These are phyloP conservation scores for Microcos paniculata DNA, from an alignment of 345 rosid genomes.

Conservation along the genomic window DNA sequence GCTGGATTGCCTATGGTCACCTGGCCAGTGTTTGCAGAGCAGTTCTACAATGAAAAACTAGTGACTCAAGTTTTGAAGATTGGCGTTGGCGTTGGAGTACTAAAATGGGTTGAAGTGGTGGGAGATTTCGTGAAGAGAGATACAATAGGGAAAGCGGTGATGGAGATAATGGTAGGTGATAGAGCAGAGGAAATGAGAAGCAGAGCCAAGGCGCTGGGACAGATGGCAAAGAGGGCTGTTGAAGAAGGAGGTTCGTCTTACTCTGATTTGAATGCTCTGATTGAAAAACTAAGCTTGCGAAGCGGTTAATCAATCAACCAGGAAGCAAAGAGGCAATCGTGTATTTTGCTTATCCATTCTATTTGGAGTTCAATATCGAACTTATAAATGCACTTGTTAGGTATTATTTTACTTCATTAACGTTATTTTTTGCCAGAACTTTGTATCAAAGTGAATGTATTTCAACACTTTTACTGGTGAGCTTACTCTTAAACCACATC, in stretches of 20 bases:
- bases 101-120: slow-evolving; percentile 16
- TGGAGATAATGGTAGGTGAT: slow-evolving; percentile 35
- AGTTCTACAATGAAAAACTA: slow-evolving; percentile 51
- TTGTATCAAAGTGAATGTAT: too few species aligned
- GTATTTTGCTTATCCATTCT: too few species aligned
- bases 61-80: slow-evolving; percentile 32
- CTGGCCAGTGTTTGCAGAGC: slow-evolving; percentile 47
- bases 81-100: slow-evolving; percentile 40
- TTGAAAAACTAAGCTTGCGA: slow-evolving; percentile 23
- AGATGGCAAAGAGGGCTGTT: slow-evolving; percentile 32
- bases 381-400: too few species aligned
- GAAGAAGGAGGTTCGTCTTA: slow-evolving; percentile 37
- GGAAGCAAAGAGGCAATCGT: not conserved
- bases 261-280: slow-evolving; percentile 23
- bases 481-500: too few species aligned
- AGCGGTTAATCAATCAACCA: not conserved
- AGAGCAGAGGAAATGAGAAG: slow-evolving; percentile 26
- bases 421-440: too few species aligned
- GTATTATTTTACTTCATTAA: too few species aligned
- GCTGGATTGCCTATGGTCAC: slow-evolving; percentile 56
- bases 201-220: slow-evolving; percentile 22
- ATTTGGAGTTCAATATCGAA: too few species aligned
- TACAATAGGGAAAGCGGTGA: slow-evolving; percentile 34
- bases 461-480: too few species aligned
- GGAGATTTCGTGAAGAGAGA: slow-evolving; percentile 36